phyloP scores from a whole-genome alignment of 1,284 basidiomycete genomes.

The Thelephora terrestris region DNA sequence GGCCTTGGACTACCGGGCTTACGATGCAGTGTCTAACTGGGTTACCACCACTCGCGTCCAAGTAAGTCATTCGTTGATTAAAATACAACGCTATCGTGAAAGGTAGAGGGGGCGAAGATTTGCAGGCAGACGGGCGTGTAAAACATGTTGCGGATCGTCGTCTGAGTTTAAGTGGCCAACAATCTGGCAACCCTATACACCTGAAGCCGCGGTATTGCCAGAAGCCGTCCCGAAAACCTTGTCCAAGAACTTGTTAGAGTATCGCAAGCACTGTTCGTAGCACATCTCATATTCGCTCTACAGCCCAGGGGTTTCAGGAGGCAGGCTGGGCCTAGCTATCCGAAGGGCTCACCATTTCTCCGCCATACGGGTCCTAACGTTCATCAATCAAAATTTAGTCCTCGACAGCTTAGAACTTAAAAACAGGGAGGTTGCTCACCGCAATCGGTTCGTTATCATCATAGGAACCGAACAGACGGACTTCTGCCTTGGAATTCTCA shows the following conservation, averaged over 20 bases:
- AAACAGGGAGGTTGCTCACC: not conserved
- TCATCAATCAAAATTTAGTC: not conserved
- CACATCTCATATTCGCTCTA: slow-evolving; percentile 50
- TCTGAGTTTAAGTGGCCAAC: too few species aligned
- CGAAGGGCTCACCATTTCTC: slow-evolving; percentile 38
- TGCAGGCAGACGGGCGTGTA: too few species aligned
- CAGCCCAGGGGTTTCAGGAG: not conserved
- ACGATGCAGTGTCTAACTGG: too few species aligned
- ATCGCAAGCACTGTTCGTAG: slow-evolving; percentile 50
- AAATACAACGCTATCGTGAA: too few species aligned
- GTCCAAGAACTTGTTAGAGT: slow-evolving; percentile 72
- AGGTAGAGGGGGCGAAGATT: too few species aligned
- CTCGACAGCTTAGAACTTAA: not conserved
- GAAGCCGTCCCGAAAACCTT: slow-evolving; percentile 29
- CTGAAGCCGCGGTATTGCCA: too few species aligned
- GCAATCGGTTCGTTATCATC: slow-evolving; percentile 51
- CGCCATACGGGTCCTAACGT: slow-evolving; percentile 58
- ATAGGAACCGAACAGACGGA: slow-evolving; percentile 70
- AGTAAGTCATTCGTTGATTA: too few species aligned
- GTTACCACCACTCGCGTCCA: too few species aligned
- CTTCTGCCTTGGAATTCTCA: slow-evolving; percentile 41
- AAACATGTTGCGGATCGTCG: too few species aligned
- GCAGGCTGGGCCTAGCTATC: not conserved
- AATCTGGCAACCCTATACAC: too few species aligned
- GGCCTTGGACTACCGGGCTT: too few species aligned